Evolutionary conservation across 2,329 filamentous ascomycete genomes (phyloP), one percentile per base, ranked within the genome.

Genomic region (Ceratocystis ficicola): DNA sequence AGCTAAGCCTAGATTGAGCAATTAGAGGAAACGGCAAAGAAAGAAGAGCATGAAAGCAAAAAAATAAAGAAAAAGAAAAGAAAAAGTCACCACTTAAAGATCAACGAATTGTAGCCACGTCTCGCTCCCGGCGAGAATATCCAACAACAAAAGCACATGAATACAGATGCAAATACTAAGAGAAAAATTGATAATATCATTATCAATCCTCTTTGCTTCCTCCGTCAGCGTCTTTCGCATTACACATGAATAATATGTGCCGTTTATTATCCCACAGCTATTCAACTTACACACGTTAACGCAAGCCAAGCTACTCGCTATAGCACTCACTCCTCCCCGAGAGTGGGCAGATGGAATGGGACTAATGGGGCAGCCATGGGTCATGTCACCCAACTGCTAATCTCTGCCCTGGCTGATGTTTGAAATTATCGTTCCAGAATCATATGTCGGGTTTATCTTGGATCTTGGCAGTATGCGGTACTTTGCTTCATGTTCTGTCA

Each of bases 351-450:
- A 41, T 41, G 10, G 36, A 12, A 41, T 41, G 36, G 36, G 10
- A 41, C 36, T 15, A 15, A 41, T 41, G 36, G 36, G 36, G 36
- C 36, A 12, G 10, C 36, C 36, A 41, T 41, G 36, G 36, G 48
- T 52, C 25, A 46, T 44, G 28, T 28, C 25, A 46, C 22, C 25
- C 60, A 44, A 17, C 62, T n/a, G 10, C 50, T 30, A 63, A 50
- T 59, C 65, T 48, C 62, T 41, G 61, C 59, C n/a, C 46, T 30
- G 44, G 44, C 46, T 30, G 44, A 61, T 64, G 62, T 67, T 62
- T 62, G 65, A 62, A 28, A 52, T 59, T 64, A 67, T 67, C 65
- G 55, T 67, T 67, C 65, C 65, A 67, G 62, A 67, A 67, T 67
- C 55, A 32, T 60, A 48, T 52, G 55, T 48, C 65, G n/a, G 36